Evolutionary conservation across 192 early-diverging fungal genomes (phyloP), one percentile per base, ranked within the genome.

Genomic region (Geranomyces variabilis): DNA sequence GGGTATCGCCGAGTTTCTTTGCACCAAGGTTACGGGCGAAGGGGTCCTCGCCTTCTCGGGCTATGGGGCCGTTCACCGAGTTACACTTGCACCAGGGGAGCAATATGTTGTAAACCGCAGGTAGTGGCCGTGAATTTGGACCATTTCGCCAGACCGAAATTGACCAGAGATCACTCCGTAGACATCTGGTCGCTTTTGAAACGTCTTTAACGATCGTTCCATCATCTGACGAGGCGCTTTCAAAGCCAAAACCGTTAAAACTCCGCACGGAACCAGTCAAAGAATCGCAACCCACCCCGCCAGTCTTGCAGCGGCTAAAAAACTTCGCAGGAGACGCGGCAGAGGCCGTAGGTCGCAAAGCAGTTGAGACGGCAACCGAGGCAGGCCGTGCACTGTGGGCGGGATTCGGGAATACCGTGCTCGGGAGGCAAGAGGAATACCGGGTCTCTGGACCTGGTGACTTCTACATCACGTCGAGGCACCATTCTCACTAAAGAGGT

Each of bases 31-130:
- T 8, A 60, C 22, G 19, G 29, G 58, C 22, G 29, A 6, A 17
- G 58, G 58, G 19, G 29, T 60, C 31, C 29, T 60, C 5, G 58
- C 58, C 31, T 28, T 60, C 8, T 19, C 58, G 28, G 22, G 21
- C 2, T 60, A 60, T 34, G 58, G 58, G 7, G 29, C 2, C 17
- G 17, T 60, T 7, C 58, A 30, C 19, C 58, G 58, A 29, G 4
- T 60, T 26, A 7, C 24, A 33, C 29, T 60, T 4, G 31, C 58
- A 28, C 58, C 58, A 31, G 58, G 58, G 21, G 58, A 60, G 58
- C 29, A 60, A 60, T 60, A 33, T 33, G 19, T 34, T 19, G 29
- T 60, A 19, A 60, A 60, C 58, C 22, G 58, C 17, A 60, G 31
- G 58, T 60, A 34, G 17, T n/a, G 6, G 51, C 2, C 51, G 51